A percentile compares a stretch with the other conserved stretches of the same genome.
Evolutionary conservation across 495 filamentous ascomycete species (phyloP).

Genomic region (Extremus antarcticus): DNA sequence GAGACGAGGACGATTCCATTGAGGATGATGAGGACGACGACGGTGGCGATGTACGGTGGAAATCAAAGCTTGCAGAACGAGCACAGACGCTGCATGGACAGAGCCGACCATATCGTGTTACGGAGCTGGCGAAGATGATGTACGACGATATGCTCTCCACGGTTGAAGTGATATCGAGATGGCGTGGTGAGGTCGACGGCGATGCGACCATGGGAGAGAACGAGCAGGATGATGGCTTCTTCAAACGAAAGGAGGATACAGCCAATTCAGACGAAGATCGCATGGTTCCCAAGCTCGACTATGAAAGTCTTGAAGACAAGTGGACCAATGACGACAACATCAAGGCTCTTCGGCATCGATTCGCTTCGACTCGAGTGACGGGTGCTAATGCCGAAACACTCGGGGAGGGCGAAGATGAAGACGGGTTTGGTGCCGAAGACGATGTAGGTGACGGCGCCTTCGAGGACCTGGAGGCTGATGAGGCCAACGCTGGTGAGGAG

Average conservation of each 20-base stretch:
- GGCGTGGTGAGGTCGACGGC: constrained; percentile 56
- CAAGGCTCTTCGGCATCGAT: constrained; percentile 59
- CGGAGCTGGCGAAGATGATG: constrained; percentile 73
- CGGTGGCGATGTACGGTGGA: constrained; percentile 64
- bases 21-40: constrained; percentile 47
- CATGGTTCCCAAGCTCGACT: constrained; percentile 65
- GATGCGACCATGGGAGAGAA: constrained; percentile 39
- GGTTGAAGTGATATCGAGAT: constrained; percentile 60
- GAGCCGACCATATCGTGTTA: constrained; percentile 56
- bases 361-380: constrained; percentile 50
- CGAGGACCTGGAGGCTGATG: constrained; percentile 70
- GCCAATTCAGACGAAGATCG: constrained; percentile 63
- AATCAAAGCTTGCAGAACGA: constrained; percentile 68
- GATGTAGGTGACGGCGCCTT: constrained; percentile 79
- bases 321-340: constrained; percentile 73
- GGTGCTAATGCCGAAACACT: constrained; percentile 17
- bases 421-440: constrained; percentile 33
- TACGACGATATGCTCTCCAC: constrained; percentile 75
- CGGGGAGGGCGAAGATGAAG: constrained; percentile 32
- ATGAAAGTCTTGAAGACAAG: constrained; percentile 67
- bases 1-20: constrained; percentile 49
- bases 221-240: constrained; percentile 61
- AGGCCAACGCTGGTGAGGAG: constrained; percentile 28
- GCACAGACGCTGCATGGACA: constrained; percentile 60
- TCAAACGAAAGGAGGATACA: constrained; percentile 66